Percentiles rank a stretch among this genome's conserved stretches.
phyloP scores from a whole-genome alignment of 108 stramenopile genomes.

The Skeletonema potamos region DNA sequence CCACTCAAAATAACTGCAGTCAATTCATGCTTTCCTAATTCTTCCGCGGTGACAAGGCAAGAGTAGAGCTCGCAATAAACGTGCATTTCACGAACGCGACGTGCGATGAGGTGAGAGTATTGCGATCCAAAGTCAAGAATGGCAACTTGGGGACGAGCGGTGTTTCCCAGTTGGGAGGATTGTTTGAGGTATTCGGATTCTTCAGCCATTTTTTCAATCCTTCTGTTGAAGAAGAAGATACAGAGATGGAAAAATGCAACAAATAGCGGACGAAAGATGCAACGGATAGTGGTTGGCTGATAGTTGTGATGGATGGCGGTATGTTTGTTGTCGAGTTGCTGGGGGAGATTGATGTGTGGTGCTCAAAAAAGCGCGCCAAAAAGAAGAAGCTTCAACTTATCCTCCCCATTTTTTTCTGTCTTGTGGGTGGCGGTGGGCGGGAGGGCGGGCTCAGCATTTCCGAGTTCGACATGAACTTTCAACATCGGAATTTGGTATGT shows the following conservation, averaged over 20 bases:
- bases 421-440: no score
- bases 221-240: neutral
- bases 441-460: neutral
- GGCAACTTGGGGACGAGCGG: conserved; percentile 85
- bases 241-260: no score
- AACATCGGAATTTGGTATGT: no score
- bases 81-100: conserved; percentile 94
- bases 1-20: conserved; percentile 95
- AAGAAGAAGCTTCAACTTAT: no score
- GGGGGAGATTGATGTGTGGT: neutral
- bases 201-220: neutral
- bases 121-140: conserved; percentile 99
- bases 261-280: no score
- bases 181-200: neutral
- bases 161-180: neutral
- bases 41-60: conserved; percentile 88
- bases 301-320: neutral
- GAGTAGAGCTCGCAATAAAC: conserved; percentile 98
- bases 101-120: conserved; percentile 98
- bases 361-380: neutral
- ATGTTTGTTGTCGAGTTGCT: no score
- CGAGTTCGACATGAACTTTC: no score
- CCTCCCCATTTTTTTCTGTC: neutral
- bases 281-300: no score
- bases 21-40: conserved; percentile 74